phyloP scores from a whole-genome alignment of 2,329 filamentous ascomycete species.

The Verticillium alfalfae region DNA sequence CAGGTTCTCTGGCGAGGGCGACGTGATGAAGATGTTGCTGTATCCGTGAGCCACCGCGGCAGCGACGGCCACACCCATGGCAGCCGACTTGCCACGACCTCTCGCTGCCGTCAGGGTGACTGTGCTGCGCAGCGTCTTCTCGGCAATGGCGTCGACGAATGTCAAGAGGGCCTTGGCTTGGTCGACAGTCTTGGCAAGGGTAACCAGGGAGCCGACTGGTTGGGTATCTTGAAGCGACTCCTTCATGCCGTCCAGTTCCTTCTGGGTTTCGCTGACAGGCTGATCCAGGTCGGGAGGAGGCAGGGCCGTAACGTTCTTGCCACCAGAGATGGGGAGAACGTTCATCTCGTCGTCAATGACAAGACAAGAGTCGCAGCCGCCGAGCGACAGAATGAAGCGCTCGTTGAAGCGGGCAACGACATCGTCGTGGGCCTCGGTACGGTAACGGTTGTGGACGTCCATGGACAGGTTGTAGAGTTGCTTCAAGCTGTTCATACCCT shows the following conservation, averaged over 20 bases:
- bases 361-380: constrained; percentile 89
- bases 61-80: constrained; percentile 88
- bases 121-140: constrained; percentile 91
- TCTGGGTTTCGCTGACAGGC: constrained; percentile 63
- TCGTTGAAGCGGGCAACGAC: constrained; percentile 97
- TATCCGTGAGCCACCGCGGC: constrained; percentile 94
- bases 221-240: constrained; percentile 80
- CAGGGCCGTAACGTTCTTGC: constrained; percentile 79
- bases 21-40: constrained; percentile 99
- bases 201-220: constrained; percentile 78
- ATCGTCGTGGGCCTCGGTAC: constrained; percentile 92
- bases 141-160: constrained; percentile 91
- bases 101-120: constrained; percentile 89
- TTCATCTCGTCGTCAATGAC: constrained; percentile 98
- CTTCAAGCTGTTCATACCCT: constrained; percentile 95
- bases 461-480: constrained; percentile 95
- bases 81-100: constrained; percentile 95
- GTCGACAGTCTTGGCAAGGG: constrained; percentile 83
- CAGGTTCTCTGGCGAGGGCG: constrained; percentile 93
- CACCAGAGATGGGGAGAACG: constrained; percentile 92
- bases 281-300: constrained; percentile 71
- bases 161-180: constrained; percentile 96
- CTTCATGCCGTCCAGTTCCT: constrained; percentile 82
- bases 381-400: constrained; percentile 89
- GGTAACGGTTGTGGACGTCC: constrained; percentile 95